These are phyloP conservation scores for Poa annua DNA, from an alignment of 176 grass and related monocot genomes.

Conservation along the genomic window DNA sequence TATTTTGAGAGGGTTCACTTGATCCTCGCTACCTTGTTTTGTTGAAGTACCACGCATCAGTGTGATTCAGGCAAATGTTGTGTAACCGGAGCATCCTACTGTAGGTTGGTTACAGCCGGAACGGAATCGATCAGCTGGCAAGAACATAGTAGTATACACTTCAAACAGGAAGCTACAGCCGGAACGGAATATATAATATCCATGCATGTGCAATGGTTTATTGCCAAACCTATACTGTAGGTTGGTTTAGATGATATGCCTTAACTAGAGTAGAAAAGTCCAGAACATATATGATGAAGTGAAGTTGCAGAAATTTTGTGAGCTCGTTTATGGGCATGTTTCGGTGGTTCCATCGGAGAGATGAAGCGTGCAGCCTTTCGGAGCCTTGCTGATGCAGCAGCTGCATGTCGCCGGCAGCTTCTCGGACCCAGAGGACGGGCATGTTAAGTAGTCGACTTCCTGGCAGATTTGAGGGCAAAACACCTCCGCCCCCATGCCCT, in stretches of 20 bases:
- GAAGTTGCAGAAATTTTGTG: background rate
- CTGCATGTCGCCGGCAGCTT: constrained; percentile 57
- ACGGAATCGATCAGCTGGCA: background rate
- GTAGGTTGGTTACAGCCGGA: too few species aligned
- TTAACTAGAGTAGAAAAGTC: background rate
- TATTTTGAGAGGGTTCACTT: too few species aligned
- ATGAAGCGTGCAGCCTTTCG: constrained; percentile 64
- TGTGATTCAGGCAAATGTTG: background rate
- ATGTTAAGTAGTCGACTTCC: constrained; percentile 60
- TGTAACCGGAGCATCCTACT: background rate
- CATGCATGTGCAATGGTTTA: background rate
- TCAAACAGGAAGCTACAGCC: background rate
- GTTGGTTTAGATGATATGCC: background rate
- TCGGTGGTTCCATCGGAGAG: constrained; percentile 43
- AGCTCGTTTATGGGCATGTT: background rate
- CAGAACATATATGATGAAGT: background rate
- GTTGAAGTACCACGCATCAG: background rate
- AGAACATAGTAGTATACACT: background rate
- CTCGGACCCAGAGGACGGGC: constrained; percentile 52
- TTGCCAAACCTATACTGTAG: background rate
- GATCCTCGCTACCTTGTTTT: background rate
- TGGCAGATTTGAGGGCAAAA: constrained; percentile 55
- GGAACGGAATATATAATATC: too few species aligned
- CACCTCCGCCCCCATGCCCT: constrained; percentile 4
- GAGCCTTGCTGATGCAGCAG: constrained; percentile 48